A percentile compares a stretch with the other conserved stretches of the same genome.
Evolutionary conservation across 1,284 basidiomycete species (phyloP).

Genomic region (Crucibulum cyathiforme): DNA sequence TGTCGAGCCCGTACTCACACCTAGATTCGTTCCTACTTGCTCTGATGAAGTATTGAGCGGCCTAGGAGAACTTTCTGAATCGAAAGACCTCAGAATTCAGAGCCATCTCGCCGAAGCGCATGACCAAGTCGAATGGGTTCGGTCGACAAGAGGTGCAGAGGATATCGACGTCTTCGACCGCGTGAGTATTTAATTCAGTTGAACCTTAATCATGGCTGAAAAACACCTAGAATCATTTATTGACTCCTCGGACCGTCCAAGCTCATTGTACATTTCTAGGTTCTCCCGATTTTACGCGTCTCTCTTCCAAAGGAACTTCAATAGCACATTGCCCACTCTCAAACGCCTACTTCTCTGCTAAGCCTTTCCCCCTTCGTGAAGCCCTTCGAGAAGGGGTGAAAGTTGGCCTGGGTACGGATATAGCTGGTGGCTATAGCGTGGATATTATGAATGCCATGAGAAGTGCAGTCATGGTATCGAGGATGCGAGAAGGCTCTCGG

Average conservation of each 20-base stretch:
- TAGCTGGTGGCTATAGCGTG: slow-evolving; percentile 83
- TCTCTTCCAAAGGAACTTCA: slow-evolving; percentile 60
- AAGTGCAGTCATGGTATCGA: slow-evolving; percentile 72
- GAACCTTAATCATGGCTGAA: background rate
- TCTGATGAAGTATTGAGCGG: slow-evolving; percentile 69
- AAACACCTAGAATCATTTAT: slow-evolving; percentile 54
- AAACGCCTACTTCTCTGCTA: slow-evolving; percentile 83
- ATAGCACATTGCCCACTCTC: slow-evolving; percentile 87
- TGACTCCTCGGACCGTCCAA: slow-evolving; percentile 73
- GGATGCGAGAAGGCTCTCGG: slow-evolving; percentile 70
- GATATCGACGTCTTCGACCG: slow-evolving; percentile 78
- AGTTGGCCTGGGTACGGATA: slow-evolving; percentile 83
- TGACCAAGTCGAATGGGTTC: slow-evolving; percentile 77
- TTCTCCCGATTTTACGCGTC: slow-evolving; percentile 52
- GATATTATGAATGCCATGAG: slow-evolving; percentile 83
- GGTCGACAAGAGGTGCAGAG: slow-evolving; percentile 59
- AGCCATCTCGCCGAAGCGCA: slow-evolving; percentile 80
- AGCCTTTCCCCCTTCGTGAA: slow-evolving; percentile 76
- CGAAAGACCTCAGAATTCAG: slow-evolving; percentile 61
- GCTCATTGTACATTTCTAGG: slow-evolving; percentile 85
- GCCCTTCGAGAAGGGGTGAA: slow-evolving; percentile 67
- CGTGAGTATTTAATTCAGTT: slow-evolving; percentile 43
- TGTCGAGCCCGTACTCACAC: slow-evolving; percentile 81
- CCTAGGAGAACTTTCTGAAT: slow-evolving; percentile 57
- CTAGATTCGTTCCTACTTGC: slow-evolving; percentile 84